Percentiles rank a stretch among this genome's conserved stretches.
Evolutionary conservation across 352 stramenopile genomes (phyloP).

Genomic region (Blastocystis sp.): DNA sequence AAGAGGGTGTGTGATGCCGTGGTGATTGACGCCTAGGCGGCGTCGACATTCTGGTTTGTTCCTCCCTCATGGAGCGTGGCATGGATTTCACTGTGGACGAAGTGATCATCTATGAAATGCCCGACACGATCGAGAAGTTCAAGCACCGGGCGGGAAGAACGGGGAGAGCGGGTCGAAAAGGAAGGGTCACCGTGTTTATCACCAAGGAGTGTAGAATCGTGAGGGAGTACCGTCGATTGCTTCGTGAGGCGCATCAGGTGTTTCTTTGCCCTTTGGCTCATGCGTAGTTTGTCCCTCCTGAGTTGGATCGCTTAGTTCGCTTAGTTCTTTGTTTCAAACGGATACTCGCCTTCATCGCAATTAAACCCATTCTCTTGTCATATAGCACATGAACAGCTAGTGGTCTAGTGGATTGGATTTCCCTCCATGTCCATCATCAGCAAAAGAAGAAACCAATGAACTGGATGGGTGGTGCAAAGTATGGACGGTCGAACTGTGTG

Average conservation of each 20-base stretch:
- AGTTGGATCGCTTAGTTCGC: not conserved
- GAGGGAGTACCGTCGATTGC: conserved; percentile 20
- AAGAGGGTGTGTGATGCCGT: not conserved
- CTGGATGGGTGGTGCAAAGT: conserved; percentile 71
- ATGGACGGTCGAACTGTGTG: not conserved
- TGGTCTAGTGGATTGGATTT: no score
- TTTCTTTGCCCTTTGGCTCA: not conserved
- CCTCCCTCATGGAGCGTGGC: conserved; percentile 50
- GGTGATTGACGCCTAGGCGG: not conserved
- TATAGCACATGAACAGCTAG: no score
- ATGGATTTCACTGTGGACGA: conserved; percentile 60
- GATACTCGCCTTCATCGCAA: no score
- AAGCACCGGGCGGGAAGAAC: conserved; percentile 44
- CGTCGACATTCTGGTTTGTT: conserved; percentile 28
- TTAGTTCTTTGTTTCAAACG: not conserved
- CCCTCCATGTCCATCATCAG: conserved; percentile 2
- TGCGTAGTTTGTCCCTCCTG: not conserved
- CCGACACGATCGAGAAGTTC: conserved; percentile 64
- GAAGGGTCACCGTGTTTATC: conserved; percentile 36
- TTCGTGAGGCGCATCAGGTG: conserved; percentile 19
- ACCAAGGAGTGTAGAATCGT: conserved; percentile 38
- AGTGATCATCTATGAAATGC: conserved; percentile 61
- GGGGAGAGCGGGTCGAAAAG: not conserved
- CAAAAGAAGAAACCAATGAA: conserved; percentile 25
- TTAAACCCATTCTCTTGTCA: no score